Base-by-base conservation (phyloP, 2,329 filamentous ascomycete genomes). In the Ceratocystiopsis minuta region DNA sequence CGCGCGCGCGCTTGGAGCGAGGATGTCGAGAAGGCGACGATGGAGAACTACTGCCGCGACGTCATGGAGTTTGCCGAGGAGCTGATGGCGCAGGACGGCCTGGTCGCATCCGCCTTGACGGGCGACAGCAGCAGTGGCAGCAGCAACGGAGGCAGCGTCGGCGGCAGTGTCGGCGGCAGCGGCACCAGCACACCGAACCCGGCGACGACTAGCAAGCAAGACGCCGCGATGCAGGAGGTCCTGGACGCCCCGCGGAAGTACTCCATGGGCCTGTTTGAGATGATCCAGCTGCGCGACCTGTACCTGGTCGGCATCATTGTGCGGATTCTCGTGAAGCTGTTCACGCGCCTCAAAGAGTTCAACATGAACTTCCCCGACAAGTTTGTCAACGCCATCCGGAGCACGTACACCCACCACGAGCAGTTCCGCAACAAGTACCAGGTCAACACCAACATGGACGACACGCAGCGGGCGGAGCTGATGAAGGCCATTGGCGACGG, bases 21-120 rank as follows among this genome's bases (percentile, higher is more conserved):
- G 14, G 70, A 70, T 4, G 46, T 48, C 2, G 78, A 88, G 40
- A 90, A 85, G 55, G 60, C 66, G 16, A 66, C 74, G 42, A 87
- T 98, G 83, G 79, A 86, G 52, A 78, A 94, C 44, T 95, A 96
- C 53, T 95, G 87, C 55, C 78, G 90, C 49, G 85, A 94, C 54
- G 82, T 83, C 14, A 98, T 98, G 74, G 85, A 96, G 52, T 82
- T 94, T 54, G 87, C 88, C 1, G 83, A 93, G 53, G 70, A 73
- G 33, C 68, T 94, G 2, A 82, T 96, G 54, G 78, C 83, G 35
- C 78, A 94, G 51, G 90, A 92, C 56, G 78, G 77, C 40, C 71
- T 95, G 45, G 77, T 98, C 48, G 75, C 83, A 2, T 80, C 78
- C 37, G 80, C 82, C 13, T 58, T 86, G 34, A 57, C 55, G 32